Conservation (phyloP, 176 grass and related monocot species). For the Zea luxurians region DNA sequence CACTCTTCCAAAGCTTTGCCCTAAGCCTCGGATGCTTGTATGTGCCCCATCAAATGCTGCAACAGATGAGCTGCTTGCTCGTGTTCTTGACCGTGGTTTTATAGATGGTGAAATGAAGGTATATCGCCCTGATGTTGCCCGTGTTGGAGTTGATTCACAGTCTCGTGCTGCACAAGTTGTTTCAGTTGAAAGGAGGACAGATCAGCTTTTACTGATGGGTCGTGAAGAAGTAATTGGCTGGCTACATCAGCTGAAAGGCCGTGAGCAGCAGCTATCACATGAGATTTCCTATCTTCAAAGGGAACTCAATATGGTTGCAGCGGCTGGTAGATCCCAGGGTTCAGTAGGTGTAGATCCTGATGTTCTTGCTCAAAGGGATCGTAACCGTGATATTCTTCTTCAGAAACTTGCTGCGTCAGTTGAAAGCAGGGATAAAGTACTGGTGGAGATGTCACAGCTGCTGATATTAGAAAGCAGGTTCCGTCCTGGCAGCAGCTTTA, state of each 20-base stretch:
- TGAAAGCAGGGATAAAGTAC: constrained; percentile 90
- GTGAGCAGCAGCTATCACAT: constrained; percentile 73
- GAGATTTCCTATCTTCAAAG: constrained; percentile 75
- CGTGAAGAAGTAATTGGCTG: constrained; percentile 87
- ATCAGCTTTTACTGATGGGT: constrained; percentile 87
- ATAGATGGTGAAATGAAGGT: constrained; percentile 99
- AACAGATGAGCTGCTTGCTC: constrained; percentile 91
- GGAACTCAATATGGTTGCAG: constrained; percentile 74
- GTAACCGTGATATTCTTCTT: constrained; percentile 72
- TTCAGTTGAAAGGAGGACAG: constrained; percentile 97
- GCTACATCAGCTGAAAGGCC: constrained; percentile 87
- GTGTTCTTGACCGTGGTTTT: constrained; percentile 96
- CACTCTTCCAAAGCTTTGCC: constrained; percentile 93
- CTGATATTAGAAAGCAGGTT: constrained; percentile 87
- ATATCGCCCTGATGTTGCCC: constrained; percentile 96
- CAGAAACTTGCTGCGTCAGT: constrained; percentile 90
- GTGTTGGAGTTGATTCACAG: constrained; percentile 97
- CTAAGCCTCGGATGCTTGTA: constrained; percentile 97
- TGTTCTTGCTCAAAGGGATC: constrained; percentile 78
- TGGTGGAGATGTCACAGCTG: constrained; percentile 95
- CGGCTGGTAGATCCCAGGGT: constrained; percentile 81
- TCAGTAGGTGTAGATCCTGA: constrained; percentile 99
- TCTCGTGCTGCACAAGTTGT: constrained; percentile 97
- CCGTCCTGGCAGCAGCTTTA: constrained; percentile 78
- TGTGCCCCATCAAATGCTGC: constrained; percentile 98